Percentiles rank a stretch among this genome's conserved stretches.
These are phyloP conservation scores for Chlamydomonas sphaeroides DNA, from an alignment of 139 green algal species.

Conservation along the genomic window DNA sequence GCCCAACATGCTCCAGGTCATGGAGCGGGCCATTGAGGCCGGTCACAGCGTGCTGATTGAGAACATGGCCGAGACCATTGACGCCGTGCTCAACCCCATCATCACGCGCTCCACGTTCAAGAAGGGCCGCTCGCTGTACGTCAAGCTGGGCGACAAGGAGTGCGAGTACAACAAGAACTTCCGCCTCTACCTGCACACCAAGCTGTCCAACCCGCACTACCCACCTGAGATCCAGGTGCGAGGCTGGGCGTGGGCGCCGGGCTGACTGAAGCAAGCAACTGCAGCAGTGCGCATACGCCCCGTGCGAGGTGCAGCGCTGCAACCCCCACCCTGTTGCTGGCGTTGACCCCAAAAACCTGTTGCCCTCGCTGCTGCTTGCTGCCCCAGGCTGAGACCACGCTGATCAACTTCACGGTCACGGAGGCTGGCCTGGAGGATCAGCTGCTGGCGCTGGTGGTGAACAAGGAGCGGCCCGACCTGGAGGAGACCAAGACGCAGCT, in stretches of 20 bases:
- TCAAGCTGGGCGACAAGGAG: conserved; percentile 87
- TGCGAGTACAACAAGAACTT: conserved; percentile 92
- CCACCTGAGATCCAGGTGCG: conserved; percentile 89
- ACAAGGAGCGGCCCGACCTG: conserved; percentile 89
- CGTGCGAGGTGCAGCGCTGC: no score
- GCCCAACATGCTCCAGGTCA: conserved; percentile 72
- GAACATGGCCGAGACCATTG: conserved; percentile 89
- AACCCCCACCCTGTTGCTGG: no score
- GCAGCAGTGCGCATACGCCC: no score
- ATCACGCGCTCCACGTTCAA: conserved; percentile 90
- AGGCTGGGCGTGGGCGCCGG: background rate
- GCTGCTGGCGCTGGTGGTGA: conserved; percentile 88
- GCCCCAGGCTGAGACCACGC: conserved; percentile 77
- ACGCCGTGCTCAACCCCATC: conserved; percentile 85
- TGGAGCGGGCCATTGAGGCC: conserved; percentile 86
- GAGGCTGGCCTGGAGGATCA: conserved; percentile 86
- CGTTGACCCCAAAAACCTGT: background rate
- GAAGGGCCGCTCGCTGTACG: conserved; percentile 85
- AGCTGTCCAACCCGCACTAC: conserved; percentile 91
- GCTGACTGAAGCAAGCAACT: no score
- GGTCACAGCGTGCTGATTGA: conserved; percentile 85
- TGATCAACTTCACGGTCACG: conserved; percentile 93
- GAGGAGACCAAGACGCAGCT: conserved; percentile 91
- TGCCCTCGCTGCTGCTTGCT: background rate
- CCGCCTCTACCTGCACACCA: conserved; percentile 89